A percentile compares a stretch with the other conserved stretches of the same genome.
Conservation (phyloP, 257 asterid species). For the Ehretia macrophylla region DNA sequence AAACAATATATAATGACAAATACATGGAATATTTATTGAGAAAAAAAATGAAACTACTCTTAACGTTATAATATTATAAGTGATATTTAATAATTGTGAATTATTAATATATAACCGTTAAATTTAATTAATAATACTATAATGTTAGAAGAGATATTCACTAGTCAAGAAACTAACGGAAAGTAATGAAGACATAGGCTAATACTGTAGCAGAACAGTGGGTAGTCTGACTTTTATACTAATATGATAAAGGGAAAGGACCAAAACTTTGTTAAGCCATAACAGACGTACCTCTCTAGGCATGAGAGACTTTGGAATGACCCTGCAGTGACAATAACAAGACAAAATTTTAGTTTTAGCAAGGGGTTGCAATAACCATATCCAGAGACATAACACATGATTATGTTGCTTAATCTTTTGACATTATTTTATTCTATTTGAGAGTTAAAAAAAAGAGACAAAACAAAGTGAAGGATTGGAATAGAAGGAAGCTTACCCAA, state of each 20-base stretch:
- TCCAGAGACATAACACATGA: slow-evolving; percentile 6
- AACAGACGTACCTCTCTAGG: slow-evolving; percentile 90
- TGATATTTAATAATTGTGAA: no score
- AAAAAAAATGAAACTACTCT: no score
- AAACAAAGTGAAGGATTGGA: slow-evolving; percentile 7
- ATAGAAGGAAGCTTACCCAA: slow-evolving; percentile 52
- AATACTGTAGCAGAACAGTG: slow-evolving; percentile 11
- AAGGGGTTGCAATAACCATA: slow-evolving; percentile 9
- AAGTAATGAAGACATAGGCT: slow-evolving; percentile 4
- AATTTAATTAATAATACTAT: no score
- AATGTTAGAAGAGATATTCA: neutral
- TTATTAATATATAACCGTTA: no score
- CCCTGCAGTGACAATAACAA: slow-evolving; percentile 68
- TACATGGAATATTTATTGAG: no score
- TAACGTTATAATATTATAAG: no score
- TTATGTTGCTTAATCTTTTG: slow-evolving; percentile 8
- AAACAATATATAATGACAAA: no score
- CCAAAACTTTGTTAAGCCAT: slow-evolving; percentile 19
- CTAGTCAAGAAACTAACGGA: no score
- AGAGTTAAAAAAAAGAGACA: slow-evolving; percentile 15
- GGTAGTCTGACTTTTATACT: slow-evolving; percentile 14
- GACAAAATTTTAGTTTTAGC: slow-evolving; percentile 49
- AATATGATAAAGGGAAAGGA: slow-evolving; percentile 28
- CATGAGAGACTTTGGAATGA: slow-evolving; percentile 99
- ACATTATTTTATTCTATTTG: slow-evolving; percentile 7